Percentiles rank a stretch among this genome's conserved stretches.
Evolutionary conservation across 208 protist genomes (phyloP).

Genomic region (Trypanosomatidae sp.): DNA sequence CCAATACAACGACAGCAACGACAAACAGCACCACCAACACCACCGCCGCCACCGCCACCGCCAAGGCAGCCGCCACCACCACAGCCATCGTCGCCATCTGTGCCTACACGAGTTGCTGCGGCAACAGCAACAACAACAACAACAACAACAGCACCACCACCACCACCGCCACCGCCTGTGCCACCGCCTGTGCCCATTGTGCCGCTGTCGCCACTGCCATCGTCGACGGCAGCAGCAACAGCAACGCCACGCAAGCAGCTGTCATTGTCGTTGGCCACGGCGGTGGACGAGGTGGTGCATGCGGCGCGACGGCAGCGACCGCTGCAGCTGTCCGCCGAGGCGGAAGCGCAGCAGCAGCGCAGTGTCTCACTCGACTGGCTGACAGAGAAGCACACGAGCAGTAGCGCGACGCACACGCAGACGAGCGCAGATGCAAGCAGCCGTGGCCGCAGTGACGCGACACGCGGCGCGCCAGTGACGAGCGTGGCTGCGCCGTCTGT

Average conservation of each 20-base stretch:
- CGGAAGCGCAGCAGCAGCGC: no score
- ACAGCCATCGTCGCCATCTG: constrained; percentile 2
- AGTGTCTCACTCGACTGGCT: no score
- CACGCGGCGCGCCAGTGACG: no score
- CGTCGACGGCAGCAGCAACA: constrained; percentile 3
- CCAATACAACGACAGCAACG: constrained; percentile 3
- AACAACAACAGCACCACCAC: constrained; percentile 1
- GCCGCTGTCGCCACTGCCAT: constrained; percentile 1
- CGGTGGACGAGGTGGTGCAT: constrained; percentile 13
- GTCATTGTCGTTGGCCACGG: constrained; percentile 9
- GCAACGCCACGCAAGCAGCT: constrained; percentile 3
- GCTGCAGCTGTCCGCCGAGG: no score
- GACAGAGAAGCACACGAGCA: no score
- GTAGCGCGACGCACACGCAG: no score
- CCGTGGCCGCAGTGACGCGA: no score
- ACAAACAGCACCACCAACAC: neutral
- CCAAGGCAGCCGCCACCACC: neutral
- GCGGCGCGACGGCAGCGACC: no score
- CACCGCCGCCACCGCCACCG: neutral
- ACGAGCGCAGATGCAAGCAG: no score
- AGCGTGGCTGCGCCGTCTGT: no score
- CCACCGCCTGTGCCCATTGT: constrained; percentile 4
- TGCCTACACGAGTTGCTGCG: constrained; percentile 1
- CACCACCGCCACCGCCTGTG: constrained; percentile 5
- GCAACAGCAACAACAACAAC: constrained; percentile 1